Conservation (phyloP, 2,329 filamentous ascomycete species). For the Claviceps pazoutovae region DNA sequence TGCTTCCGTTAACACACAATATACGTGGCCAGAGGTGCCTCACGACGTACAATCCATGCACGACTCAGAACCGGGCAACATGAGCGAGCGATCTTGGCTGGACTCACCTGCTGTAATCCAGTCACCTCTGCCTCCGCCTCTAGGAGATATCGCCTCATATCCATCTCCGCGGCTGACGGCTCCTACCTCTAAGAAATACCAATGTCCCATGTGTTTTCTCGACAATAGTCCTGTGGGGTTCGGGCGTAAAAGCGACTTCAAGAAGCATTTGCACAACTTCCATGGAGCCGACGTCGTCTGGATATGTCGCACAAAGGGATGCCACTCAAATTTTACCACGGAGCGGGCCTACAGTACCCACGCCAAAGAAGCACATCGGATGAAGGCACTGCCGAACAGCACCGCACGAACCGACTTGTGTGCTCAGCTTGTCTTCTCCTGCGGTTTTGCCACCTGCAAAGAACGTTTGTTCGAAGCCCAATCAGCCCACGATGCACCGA, state of each 20-base stretch:
- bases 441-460: conserved; percentile 28
- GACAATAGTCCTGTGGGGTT: conserved; percentile 32
- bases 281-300: conserved; percentile 29
- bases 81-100: conserved; percentile 24
- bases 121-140: conserved; percentile 19
- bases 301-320: conserved; percentile 28
- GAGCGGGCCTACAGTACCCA: conserved; percentile 31
- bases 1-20: conserved; percentile 25
- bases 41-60: conserved; percentile 21
- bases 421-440: conserved; percentile 30
- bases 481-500: conserved; percentile 20
- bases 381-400: conserved; percentile 27
- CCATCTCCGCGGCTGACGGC: conserved; percentile 23
- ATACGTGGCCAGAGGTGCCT: conserved; percentile 22
- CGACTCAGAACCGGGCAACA: conserved; percentile 21
- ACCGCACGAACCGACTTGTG: conserved; percentile 27
- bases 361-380: conserved; percentile 28
- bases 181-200: conserved; percentile 27
- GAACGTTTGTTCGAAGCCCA: conserved; percentile 28
- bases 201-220: conserved; percentile 32
- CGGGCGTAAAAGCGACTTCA: conserved; percentile 33
- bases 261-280: conserved; percentile 35
- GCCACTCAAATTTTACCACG: conserved; percentile 29
- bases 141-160: conserved; percentile 20
- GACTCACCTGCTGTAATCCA: conserved; percentile 24